Percentiles rank a stretch among this genome's conserved stretches.
phyloP scores from a whole-genome alignment of 2,329 filamentous ascomycete genomes.

The Dactylellina sp. region DNA sequence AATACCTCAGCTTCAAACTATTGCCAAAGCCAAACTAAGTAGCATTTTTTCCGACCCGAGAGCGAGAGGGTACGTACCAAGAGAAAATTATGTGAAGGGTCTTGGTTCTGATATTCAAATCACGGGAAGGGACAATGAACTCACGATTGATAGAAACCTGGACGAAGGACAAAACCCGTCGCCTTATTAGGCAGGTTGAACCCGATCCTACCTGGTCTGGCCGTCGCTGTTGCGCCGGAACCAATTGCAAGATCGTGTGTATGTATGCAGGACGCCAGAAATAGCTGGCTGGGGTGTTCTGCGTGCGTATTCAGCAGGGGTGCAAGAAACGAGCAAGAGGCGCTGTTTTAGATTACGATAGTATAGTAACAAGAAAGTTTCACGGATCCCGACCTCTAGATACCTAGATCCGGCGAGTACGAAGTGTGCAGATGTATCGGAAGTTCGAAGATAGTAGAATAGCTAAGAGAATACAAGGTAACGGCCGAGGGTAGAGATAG shows the following conservation, averaged over 20 bases:
- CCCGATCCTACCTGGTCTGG: constrained; percentile 18
- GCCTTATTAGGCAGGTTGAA: constrained; percentile 31
- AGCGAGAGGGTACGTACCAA: no score
- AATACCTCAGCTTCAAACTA: neutral
- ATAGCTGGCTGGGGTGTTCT: constrained; percentile 22
- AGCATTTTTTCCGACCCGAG: no score
- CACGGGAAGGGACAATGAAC: neutral
- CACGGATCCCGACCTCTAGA: constrained; percentile 7
- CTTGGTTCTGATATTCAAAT: constrained; percentile 18
- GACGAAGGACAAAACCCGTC: neutral
- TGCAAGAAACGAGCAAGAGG: constrained; percentile 30
- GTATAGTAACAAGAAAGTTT: constrained; percentile 17
- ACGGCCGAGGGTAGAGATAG: constrained; percentile 19
- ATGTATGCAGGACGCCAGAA: constrained; percentile 32
- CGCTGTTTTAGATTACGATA: constrained; percentile 23
- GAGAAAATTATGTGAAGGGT: constrained; percentile 27
- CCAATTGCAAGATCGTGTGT: constrained; percentile 37
- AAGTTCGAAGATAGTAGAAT: neutral
- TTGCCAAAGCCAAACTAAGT: neutral
- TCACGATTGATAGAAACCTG: constrained; percentile 3
- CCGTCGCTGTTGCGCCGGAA: constrained; percentile 18
- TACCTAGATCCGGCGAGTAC: no score
- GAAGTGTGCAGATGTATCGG: no score
- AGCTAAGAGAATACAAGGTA: constrained; percentile 14
- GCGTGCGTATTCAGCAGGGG: constrained; percentile 41